A percentile compares a stretch with the other conserved stretches of the same genome.
These are phyloP conservation scores for Leccinum disarticulatum DNA, from an alignment of 768 basidiomycete genomes.

Conservation along the genomic window DNA sequence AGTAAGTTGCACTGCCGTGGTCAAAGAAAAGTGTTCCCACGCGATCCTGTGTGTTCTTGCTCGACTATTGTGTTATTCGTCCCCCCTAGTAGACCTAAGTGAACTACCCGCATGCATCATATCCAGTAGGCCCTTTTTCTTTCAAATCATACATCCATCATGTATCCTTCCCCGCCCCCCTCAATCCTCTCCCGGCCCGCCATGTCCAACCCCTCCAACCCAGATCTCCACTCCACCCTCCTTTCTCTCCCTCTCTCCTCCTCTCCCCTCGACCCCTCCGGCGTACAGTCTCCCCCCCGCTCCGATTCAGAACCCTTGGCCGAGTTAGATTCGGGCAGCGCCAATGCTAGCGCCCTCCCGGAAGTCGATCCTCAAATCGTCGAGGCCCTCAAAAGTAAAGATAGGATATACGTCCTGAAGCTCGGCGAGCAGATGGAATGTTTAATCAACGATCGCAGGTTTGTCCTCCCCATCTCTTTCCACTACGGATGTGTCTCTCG, in stretches of 20 bases:
- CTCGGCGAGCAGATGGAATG: constrained; percentile 85
- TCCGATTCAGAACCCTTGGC: constrained; percentile 30
- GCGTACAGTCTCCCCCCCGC: constrained; percentile 17
- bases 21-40: constrained; percentile 25
- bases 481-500: not conserved
- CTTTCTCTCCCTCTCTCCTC: not conserved
- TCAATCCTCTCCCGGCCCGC: constrained; percentile 11
- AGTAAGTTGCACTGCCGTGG: constrained; percentile 10
- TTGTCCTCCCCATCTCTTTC: constrained; percentile 27
- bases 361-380: constrained; percentile 80
- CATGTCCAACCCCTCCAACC: constrained; percentile 11
- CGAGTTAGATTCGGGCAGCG: constrained; percentile 28
- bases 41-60: constrained; percentile 9
- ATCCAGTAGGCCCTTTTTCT: constrained; percentile 8
- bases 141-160: constrained; percentile 1
- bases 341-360: constrained; percentile 21
- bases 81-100: constrained; percentile 30
- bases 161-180: constrained; percentile 13
- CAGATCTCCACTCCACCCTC: constrained; percentile 10
- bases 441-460: constrained; percentile 76
- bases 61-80: constrained; percentile 7
- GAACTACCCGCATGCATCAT: constrained; percentile 24
- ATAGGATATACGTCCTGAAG: constrained; percentile 83
- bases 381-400: constrained; percentile 85
- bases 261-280: constrained; percentile 15